phyloP scores from a whole-genome alignment of 139 green algal species.

The Astrephomene gubernaculifera region DNA sequence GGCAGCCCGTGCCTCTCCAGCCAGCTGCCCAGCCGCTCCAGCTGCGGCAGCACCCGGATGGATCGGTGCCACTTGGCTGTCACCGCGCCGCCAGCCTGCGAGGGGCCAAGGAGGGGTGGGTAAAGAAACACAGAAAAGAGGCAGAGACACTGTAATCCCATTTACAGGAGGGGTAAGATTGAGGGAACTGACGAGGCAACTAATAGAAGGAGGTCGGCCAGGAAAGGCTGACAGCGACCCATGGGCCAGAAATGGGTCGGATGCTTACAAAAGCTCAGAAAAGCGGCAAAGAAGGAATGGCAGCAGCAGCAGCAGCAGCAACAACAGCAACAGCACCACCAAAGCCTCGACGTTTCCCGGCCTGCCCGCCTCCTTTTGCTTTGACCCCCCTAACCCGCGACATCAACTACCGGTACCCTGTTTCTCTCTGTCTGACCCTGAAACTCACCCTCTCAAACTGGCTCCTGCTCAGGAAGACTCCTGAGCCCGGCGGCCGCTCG shows the following conservation, averaged over 20 bases:
- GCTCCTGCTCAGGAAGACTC: constrained; percentile 1
- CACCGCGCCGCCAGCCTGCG: neutral
- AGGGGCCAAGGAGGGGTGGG: neutral
- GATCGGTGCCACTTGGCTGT: constrained; percentile 50
- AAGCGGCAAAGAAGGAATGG: neutral
- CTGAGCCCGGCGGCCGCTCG: neutral
- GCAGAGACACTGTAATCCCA: too few species aligned
- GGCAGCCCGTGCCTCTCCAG: neutral
- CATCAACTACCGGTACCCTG: neutral
- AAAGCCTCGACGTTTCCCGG: neutral
- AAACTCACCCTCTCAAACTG: constrained; percentile 26
- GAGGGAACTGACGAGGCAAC: neutral
- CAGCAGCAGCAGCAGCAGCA: neutral
- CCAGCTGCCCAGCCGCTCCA: constrained; percentile 30
- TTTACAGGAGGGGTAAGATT: neutral
- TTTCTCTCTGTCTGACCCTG: too few species aligned
- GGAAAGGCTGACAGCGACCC: neutral
- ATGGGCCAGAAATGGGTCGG: neutral
- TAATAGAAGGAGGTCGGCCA: neutral
- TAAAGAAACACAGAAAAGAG: neutral
- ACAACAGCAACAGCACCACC: neutral
- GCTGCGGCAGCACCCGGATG: constrained; percentile 50
- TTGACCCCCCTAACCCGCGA: neutral
- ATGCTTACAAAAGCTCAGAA: neutral
- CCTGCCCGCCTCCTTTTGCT: neutral